A percentile compares a stretch with the other conserved stretches of the same genome.
phyloP scores from a whole-genome alignment of 495 filamentous ascomycete genomes.

The Neurospora sp. region DNA sequence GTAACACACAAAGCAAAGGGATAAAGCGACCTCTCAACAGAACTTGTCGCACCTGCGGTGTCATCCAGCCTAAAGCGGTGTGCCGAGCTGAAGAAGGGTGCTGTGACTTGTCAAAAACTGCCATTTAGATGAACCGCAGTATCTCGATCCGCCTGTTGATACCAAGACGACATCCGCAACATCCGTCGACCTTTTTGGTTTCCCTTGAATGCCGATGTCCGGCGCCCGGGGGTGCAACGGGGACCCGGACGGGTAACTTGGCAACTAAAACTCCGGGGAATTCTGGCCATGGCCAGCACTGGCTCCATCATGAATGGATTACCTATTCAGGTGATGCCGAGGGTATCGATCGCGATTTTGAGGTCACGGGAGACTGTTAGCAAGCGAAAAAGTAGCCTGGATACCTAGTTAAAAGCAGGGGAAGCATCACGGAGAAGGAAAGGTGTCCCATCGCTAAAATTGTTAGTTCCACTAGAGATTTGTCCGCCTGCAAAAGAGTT shows the following conservation, averaged over 20 bases:
- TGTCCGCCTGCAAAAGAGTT: neutral
- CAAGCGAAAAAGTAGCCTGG: neutral
- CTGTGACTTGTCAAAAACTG: neutral
- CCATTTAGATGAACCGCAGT: neutral
- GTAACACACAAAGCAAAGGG: neutral
- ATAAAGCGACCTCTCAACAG: neutral
- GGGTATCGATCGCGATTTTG: neutral
- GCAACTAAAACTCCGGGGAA: neutral
- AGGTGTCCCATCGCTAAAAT: neutral
- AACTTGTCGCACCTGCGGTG: neutral
- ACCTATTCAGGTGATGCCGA: neutral
- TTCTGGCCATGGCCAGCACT: neutral
- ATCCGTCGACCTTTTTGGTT: neutral
- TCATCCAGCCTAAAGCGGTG: neutral
- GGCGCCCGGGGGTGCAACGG: neutral
- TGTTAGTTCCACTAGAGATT: neutral
- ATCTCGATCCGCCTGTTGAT: neutral
- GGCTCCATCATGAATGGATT: neutral
- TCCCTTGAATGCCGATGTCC: neutral
- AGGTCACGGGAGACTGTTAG: neutral
- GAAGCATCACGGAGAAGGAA: constrained; percentile 20
- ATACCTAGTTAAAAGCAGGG: neutral
- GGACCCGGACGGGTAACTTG: neutral
- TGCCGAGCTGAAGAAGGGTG: neutral
- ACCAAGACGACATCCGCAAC: no score